These are phyloP conservation scores for Podospora bellae-mahoneyi DNA, from an alignment of 495 filamentous ascomycete genomes.

Conservation along the genomic window DNA sequence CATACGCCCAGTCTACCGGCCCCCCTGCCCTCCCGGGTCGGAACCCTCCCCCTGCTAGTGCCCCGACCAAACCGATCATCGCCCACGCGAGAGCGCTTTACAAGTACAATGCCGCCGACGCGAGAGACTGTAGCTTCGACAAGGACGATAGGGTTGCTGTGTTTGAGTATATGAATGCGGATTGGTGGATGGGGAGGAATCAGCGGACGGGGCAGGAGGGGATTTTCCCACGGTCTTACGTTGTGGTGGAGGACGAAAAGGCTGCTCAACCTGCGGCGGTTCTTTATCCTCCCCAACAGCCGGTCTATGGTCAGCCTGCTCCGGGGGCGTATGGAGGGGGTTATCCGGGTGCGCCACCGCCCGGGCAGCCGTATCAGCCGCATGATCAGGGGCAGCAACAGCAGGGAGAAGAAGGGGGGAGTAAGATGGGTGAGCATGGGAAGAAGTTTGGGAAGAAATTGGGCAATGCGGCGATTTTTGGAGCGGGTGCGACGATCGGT, in stretches of 20 bases:
- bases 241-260: constrained; percentile 51
- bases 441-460: constrained; percentile 80
- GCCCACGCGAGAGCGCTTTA: constrained; percentile 78
- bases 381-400: constrained; percentile 31
- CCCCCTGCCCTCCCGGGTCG: constrained; percentile 54
- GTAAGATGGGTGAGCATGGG: constrained; percentile 53
- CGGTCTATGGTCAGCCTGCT: background rate
- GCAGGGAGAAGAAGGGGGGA: constrained; percentile 21
- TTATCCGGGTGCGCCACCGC: constrained; percentile 32
- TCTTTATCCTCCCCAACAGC: constrained; percentile 23
- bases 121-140: constrained; percentile 72
- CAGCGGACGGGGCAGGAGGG: constrained; percentile 75
- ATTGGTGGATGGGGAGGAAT: constrained; percentile 94
- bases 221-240: constrained; percentile 87
- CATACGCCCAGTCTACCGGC: constrained; percentile 49
- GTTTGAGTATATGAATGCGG: constrained; percentile 85
- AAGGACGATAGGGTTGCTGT: constrained; percentile 75
- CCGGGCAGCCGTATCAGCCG: constrained; percentile 41
- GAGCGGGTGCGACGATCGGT: constrained; percentile 86
- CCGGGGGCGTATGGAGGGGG: constrained; percentile 19
- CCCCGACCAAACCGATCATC: constrained; percentile 56
- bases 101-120: constrained; percentile 71
- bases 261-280: constrained; percentile 6
- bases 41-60: constrained; percentile 38
- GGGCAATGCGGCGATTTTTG: constrained; percentile 72